Conservation (phyloP, 2,329 filamentous ascomycete genomes). For the Colletotrichum salicis region DNA sequence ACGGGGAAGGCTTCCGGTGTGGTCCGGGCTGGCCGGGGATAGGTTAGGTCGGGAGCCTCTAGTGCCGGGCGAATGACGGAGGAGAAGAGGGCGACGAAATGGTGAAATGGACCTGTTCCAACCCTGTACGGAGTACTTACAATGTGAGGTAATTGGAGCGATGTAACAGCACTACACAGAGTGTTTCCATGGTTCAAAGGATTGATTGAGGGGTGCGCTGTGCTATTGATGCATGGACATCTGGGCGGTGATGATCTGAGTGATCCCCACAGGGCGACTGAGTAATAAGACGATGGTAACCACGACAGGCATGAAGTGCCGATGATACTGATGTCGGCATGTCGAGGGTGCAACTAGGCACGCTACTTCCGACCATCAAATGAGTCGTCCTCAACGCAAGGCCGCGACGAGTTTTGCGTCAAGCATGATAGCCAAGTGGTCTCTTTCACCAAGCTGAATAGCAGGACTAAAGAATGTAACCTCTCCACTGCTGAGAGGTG, state of each 20-base stretch:
- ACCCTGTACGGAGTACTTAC: slow-evolving; percentile 5
- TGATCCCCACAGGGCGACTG: neutral
- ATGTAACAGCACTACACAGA: slow-evolving; percentile 15
- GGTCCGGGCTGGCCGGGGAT: neutral
- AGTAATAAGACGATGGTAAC: neutral
- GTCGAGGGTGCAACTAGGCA: neutral
- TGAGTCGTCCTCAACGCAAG: neutral
- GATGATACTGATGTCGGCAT: neutral
- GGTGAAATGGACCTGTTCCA: slow-evolving; percentile 5
- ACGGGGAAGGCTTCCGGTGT: neutral
- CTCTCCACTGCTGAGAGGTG: neutral
- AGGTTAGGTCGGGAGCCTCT: neutral
- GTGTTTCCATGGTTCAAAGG: neutral
- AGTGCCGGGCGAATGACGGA: neutral
- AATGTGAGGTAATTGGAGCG: slow-evolving; percentile 8
- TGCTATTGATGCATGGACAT: slow-evolving; percentile 7
- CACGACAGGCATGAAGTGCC: neutral
- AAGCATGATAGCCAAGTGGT: slow-evolving; percentile 2
- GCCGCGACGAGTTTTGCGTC: slow-evolving; percentile 11
- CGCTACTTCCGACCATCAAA: neutral
- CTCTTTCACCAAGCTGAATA: neutral
- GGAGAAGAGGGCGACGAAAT: neutral
- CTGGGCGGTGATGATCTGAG: slow-evolving; percentile 20
- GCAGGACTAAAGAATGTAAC: slow-evolving; percentile 3
- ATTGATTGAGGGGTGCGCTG: neutral